These are phyloP conservation scores for Dipteronia sinensis DNA, from an alignment of 345 rosid genomes.

Conservation along the genomic window DNA sequence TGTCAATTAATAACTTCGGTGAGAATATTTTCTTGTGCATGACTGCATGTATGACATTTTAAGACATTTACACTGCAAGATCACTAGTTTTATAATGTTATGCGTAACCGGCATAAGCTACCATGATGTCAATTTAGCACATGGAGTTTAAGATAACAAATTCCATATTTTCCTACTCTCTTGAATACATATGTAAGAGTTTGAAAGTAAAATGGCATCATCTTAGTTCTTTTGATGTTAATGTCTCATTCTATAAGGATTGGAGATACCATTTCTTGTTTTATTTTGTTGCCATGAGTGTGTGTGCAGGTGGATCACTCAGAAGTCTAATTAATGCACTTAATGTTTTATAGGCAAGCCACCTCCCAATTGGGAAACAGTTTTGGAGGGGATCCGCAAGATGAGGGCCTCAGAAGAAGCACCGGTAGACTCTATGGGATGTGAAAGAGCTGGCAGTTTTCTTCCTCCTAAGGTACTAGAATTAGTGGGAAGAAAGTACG, in stretches of 20 bases:
- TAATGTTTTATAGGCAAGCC: conserved; percentile 37
- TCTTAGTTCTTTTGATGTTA: not conserved
- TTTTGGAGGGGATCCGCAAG: conserved; percentile 61
- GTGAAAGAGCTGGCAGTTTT: conserved; percentile 68
- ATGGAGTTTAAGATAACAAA: not conserved
- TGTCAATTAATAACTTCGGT: conserved; percentile 36
- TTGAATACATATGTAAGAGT: not conserved
- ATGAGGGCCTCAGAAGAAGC: conserved; percentile 74
- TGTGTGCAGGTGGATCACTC: not conserved
- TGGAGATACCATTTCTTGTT: not conserved
- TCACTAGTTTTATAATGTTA: not conserved
- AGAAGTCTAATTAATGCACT: conserved; percentile 6
- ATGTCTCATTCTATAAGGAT: not conserved
- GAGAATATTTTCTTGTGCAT: not conserved
- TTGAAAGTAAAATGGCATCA: not conserved
- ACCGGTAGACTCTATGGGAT: conserved; percentile 80
- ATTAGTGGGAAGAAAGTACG: not conserved
- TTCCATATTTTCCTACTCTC: not conserved
- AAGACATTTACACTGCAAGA: not conserved
- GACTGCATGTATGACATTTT: not conserved
- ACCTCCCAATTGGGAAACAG: conserved; percentile 65
- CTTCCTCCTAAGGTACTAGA: conserved; percentile 64
- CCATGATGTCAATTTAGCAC: not conserved
- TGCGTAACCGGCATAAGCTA: not conserved
- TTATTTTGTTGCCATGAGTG: not conserved